Base-by-base conservation (phyloP, 2,329 filamentous ascomycete genomes). In the Ascochyta clinopodiicola region DNA sequence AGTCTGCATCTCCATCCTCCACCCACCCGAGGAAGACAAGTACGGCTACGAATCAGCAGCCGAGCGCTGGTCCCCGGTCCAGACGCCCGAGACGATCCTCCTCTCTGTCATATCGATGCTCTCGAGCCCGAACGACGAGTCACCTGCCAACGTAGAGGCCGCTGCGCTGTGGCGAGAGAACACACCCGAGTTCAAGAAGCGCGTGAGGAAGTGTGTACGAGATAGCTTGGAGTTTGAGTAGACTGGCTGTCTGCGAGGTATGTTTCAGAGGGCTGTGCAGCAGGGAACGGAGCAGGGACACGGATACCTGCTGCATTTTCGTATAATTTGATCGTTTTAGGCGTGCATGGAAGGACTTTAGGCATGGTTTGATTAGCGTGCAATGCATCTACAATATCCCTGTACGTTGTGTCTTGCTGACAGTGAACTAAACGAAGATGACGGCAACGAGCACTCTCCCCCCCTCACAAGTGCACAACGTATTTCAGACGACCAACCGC, bases 51-150 rank as follows among this genome's bases (percentile, higher is more conserved):
- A 98, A 78, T 91, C 94, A 68, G 94, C 95, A 7, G 92, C 90
- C 1, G 95, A 98, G 81, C 88, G 94, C 61, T 98, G 94, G 94
- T 94, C 90, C 25, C 94, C 94, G 12, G 96, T 98, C 60, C 95
- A 98, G 80, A 95, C 90, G 56, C 94, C 97, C 64, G 95, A 98
- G 80, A 98, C 97, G 82, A 98, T 98, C 66, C 82, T 98, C 65
- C 92, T 98, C 54, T 92, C 88, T 43, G 94, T 98, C 57, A 98
- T 98, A 89, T 96, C 92, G 78, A 98, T 98, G 93, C 85, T 98
- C 40, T 93, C 93, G 1, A 93, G 96, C 79, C 93, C 94, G 57
- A 98, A 98, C 77, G 94, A 98, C 73, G 94, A 98, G 83, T 95
- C 90, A 62, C 94, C 94, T 0, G 94, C 94, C 54, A 98, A 98